A percentile compares a stretch with the other conserved stretches of the same genome.
These are phyloP conservation scores for Xylaria sp. DNA, from an alignment of 2,329 filamentous ascomycete genomes.

Conservation along the genomic window DNA sequence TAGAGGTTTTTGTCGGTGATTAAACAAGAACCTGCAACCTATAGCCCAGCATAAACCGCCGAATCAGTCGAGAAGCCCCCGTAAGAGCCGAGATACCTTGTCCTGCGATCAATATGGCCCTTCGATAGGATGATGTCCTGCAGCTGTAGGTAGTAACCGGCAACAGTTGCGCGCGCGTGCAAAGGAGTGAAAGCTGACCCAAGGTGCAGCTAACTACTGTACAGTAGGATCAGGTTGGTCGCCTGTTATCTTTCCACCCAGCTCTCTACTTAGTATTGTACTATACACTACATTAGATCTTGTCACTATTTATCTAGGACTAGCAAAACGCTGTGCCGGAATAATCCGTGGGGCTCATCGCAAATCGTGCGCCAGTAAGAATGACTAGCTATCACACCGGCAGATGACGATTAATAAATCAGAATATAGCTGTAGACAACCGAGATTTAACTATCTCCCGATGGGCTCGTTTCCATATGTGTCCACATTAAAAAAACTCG, in stretches of 20 bases:
- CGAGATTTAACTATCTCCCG: conserved; percentile 2
- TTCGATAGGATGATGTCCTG: conserved; percentile 19
- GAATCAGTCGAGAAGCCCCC: conserved; percentile 27
- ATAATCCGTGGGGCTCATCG: conserved; percentile 17
- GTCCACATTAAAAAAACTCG: conserved; percentile 1
- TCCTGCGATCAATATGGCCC: conserved; percentile 10
- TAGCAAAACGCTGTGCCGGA: conserved; percentile 3
- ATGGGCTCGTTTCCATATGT: conserved; percentile 8
- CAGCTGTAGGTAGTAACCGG: conserved; percentile 29
- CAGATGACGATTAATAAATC: background rate
- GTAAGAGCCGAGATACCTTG: conserved; percentile 28
- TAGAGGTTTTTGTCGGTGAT: conserved; percentile 21
- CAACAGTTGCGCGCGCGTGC: conserved; percentile 29
- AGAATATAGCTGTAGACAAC: background rate
- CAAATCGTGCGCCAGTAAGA: conserved; percentile 9
- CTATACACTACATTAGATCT: background rate
- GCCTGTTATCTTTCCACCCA: conserved; percentile 15
- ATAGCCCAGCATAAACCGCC: conserved; percentile 12
- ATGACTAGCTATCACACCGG: conserved; percentile 1
- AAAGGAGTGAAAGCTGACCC: conserved; percentile 15
- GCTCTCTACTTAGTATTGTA: background rate
- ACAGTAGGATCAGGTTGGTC: background rate
- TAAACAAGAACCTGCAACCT: conserved; percentile 18
- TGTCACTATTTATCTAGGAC: background rate
- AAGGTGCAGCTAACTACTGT: conserved; percentile 19